phyloP scores from a whole-genome alignment of 2,329 filamentous ascomycete species.

The Penicillium sp. region DNA sequence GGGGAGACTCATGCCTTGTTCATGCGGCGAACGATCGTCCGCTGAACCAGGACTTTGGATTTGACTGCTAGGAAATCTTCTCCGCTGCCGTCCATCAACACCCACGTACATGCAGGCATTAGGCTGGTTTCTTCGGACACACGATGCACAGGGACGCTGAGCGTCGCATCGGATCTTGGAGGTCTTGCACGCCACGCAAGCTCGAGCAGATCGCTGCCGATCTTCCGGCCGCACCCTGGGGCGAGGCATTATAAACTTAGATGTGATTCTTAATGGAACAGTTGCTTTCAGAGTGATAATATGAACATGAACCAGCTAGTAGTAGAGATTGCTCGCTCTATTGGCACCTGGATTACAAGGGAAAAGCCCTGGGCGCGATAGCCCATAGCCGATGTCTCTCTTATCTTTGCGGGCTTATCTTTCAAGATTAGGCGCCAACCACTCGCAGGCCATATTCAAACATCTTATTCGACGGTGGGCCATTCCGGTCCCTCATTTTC shows the following conservation, averaged over 20 bases:
- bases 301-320: too few relatives aligned
- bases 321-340: too few relatives aligned
- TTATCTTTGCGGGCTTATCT: background rate
- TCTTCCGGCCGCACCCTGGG: background rate
- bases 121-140: background rate
- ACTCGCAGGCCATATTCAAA: conserved; percentile 37
- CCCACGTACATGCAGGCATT: background rate
- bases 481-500: conserved; percentile 51
- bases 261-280: too few relatives aligned
- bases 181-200: background rate
- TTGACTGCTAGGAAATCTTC: background rate
- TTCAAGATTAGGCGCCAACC: background rate
- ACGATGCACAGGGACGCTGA: background rate
- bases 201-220: background rate
- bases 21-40: background rate
- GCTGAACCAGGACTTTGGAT: background rate
- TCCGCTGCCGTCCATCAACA: background rate
- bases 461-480: conserved; percentile 55
- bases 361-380: too few relatives aligned
- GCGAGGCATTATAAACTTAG: background rate
- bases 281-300: too few relatives aligned
- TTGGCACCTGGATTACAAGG: too few relatives aligned
- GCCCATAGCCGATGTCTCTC: background rate
- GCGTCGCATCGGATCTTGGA: conserved; percentile 1
- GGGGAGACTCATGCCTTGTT: background rate